Conservation (phyloP, 805 yeast genomes). For the Zygosaccharomyces lentus region DNA sequence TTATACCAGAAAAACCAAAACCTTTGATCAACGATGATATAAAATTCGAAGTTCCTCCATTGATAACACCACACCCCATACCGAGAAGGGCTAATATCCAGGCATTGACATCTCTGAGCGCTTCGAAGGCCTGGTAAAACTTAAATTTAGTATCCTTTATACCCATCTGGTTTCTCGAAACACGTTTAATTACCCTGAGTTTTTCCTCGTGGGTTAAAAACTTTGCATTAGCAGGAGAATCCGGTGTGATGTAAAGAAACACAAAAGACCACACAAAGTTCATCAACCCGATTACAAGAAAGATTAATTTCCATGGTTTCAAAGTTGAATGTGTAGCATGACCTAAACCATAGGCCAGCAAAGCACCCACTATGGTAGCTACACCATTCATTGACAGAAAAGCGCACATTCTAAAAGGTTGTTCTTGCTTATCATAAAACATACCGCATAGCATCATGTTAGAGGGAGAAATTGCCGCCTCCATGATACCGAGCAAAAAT, state of each 20-base stretch:
- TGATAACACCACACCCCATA: conserved; percentile 19
- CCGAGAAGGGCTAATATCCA: conserved; percentile 19
- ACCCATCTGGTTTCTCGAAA: conserved; percentile 26
- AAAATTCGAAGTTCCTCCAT: conserved; percentile 21
- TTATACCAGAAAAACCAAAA: conserved; percentile 21
- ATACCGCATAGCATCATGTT: conserved; percentile 35
- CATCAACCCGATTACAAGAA: conserved; percentile 32
- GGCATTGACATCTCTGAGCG: conserved; percentile 11
- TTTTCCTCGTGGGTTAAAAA: conserved; percentile 37
- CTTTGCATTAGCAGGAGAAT: conserved; percentile 35
- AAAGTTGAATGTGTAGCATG: conserved; percentile 21
- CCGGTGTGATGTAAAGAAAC: conserved; percentile 36
- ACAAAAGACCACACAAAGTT: conserved; percentile 37
- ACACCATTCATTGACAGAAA: conserved; percentile 36
- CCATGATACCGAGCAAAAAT: conserved; percentile 27
- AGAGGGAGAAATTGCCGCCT: conserved; percentile 34
- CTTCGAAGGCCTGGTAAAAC: conserved; percentile 16
- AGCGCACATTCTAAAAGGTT: conserved; percentile 35
- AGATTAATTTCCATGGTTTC: conserved; percentile 28
- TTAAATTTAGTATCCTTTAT: conserved; percentile 18
- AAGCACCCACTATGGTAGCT: conserved; percentile 27
- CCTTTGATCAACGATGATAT: conserved; percentile 21
- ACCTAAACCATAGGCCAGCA: conserved; percentile 29
- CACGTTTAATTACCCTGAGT: conserved; percentile 20
- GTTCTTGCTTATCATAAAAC: conserved; percentile 34